Base-by-base conservation (phyloP, 345 rosid genomes). In the Syzygium jambos region DNA sequence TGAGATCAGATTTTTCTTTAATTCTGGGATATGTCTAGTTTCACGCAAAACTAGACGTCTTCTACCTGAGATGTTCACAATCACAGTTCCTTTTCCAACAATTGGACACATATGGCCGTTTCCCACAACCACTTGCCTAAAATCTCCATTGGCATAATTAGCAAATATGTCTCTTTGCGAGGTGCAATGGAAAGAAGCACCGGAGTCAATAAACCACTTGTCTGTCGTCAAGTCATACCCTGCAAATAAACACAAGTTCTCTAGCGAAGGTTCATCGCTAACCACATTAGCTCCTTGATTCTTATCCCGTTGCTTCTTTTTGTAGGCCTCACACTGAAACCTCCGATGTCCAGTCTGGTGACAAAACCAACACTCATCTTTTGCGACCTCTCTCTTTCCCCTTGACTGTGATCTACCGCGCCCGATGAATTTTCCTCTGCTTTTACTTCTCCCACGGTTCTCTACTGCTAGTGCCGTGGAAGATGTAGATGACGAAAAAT, bases 281-380 rank as follows among this genome's bases (percentile, higher is more conserved):
- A 34, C 38, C 38, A 34, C 38, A 34, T 34, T 55, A 55, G 59
- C 25, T 55, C 27, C n/a, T n/a, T n/a, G n/a, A n/a, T n/a, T n/a
- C n/a, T n/a, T n/a, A n/a, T n/a, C n/a, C n/a, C n/a, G n/a, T n/a
- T n/a, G n/a, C n/a, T n/a, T n/a, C n/a, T n/a, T n/a, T n/a, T n/a
- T n/a, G n/a, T n/a, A n/a, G n/a, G n/a, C n/a, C n/a, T n/a, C n/a
- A n/a, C n/a, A n/a, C n/a, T n/a, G n/a, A n/a, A n/a, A n/a, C n/a
- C n/a, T 2, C 0, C 0, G 0, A 55, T 55, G 1, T 55, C 59
- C 0, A 21, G 1, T 55, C 0, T 55, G 0, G 2, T 55, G 5
- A 55, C 27, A 22, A 21, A 55, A 55, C 1, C 12, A 55, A 22
- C 27, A 22, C 1, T 55, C 38, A 34, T 34, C 12, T 7, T 22